Base-by-base conservation (phyloP, 352 stramenopile species). In the Globisporangium takayamanum region DNA sequence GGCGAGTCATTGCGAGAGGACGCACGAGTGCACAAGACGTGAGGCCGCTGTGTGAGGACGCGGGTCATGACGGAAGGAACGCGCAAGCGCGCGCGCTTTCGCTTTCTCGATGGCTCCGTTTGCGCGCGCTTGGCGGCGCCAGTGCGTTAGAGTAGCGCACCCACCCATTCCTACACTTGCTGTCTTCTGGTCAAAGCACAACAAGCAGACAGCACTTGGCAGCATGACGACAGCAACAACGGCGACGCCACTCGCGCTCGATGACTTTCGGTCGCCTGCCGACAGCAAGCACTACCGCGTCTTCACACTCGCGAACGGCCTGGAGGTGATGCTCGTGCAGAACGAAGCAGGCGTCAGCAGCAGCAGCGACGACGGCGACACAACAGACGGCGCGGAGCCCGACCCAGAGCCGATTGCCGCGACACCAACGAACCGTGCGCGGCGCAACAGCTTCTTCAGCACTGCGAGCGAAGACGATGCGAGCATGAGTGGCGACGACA, bases 271-370 rank as follows among this genome's bases (percentile, higher is more conserved):
- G n/a, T 84, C 75, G 20, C 77, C 75, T 3, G 62, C 57, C 25
- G 84, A 94, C 67, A 74, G 66, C 39, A 93, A 93, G 62, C 68
- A 62, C 63, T 95, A 95, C 64, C 64, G 84, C 26, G 60, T 89
- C 18, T 22, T 93, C 50, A 79, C 62, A 44, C 68, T 94, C 18
- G 20, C 53, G 15, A 94, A 95, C 52, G 86, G 79, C 16, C 68
- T 87, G 7, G 66, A 84, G 52, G 73, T 68, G 51, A 54, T 94
- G 62, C 66, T 94, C 26, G 64, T 95, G 25, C 76, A 82, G 50
- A 84, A 78, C 60, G 61, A 69, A 26, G 30, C 59, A 39, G 44
- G 33, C 0, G 33, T 12, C 18, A 50, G 10, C 30, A 36, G 44
- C 16, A 41, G 22, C 28, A 57, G 37, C 10, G 6, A 5, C n/a